phyloP scores from a whole-genome alignment of 805 yeast genomes.

The Yarrowia sp. region DNA sequence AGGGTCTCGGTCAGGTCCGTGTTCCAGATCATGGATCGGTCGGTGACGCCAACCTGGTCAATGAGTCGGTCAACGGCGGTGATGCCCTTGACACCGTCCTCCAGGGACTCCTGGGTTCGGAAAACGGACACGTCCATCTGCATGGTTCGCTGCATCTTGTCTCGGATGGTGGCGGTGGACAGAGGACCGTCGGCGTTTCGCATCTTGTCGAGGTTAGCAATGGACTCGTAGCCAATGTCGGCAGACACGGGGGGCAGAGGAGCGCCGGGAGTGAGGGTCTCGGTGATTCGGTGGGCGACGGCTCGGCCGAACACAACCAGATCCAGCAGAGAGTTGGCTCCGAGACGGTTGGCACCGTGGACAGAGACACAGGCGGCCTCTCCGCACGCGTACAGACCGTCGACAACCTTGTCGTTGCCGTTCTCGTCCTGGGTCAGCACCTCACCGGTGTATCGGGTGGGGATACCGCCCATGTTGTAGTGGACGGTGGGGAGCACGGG shows the following conservation, averaged over 20 bases:
- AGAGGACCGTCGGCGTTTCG: slow-evolving; percentile 82
- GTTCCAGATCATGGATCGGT: slow-evolving; percentile 98
- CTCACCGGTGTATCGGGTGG: slow-evolving; percentile 97
- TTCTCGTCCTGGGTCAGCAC: slow-evolving; percentile 75
- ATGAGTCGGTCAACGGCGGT: slow-evolving; percentile 71
- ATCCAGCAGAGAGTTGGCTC: slow-evolving; percentile 96
- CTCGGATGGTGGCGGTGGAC: slow-evolving; percentile 84
- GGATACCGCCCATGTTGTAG: slow-evolving; percentile 99
- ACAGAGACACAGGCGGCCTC: slow-evolving; percentile 99
- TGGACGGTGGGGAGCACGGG: slow-evolving; percentile 98
- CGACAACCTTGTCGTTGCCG: slow-evolving; percentile 88
- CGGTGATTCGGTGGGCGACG: slow-evolving; percentile 87
- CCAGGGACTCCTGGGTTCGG: slow-evolving; percentile 88
- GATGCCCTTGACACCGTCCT: slow-evolving; percentile 84
- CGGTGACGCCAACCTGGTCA: slow-evolving; percentile 77
- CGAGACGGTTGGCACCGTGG: slow-evolving; percentile 98
- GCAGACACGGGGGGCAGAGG: slow-evolving; percentile 81
- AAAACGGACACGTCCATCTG: slow-evolving; percentile 96
- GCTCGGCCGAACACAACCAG: slow-evolving; percentile 98
- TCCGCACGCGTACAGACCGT: slow-evolving; percentile 96
- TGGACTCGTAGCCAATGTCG: slow-evolving; percentile 84
- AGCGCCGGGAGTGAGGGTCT: slow-evolving; percentile 78
- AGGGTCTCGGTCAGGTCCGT: slow-evolving; percentile 93
- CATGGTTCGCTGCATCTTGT: slow-evolving; percentile 93
- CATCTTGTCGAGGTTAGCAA: slow-evolving; percentile 82